These are phyloP conservation scores for Colletotrichum limetticola DNA, from an alignment of 2,329 filamentous ascomycete species.

Conservation along the genomic window DNA sequence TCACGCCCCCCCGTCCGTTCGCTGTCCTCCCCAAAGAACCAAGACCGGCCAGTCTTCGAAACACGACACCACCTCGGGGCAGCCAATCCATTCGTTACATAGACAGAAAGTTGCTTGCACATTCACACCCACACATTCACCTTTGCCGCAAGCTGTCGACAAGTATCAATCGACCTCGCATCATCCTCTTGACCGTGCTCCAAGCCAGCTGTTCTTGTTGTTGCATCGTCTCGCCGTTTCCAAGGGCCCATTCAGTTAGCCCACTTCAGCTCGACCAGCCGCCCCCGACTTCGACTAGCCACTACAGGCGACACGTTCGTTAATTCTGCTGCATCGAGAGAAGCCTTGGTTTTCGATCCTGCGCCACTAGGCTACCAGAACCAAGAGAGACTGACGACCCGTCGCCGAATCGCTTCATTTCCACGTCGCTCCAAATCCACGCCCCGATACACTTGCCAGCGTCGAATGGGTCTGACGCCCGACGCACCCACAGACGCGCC, in stretches of 20 bases:
- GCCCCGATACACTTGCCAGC: conserved; percentile 32
- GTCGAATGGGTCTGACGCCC: conserved; percentile 35
- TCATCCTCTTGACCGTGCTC: background rate
- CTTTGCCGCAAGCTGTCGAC: conserved; percentile 6
- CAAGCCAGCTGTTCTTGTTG: background rate
- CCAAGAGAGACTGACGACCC: conserved; percentile 8
- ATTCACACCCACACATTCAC: background rate
- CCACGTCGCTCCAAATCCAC: conserved; percentile 24
- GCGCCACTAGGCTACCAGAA: conserved; percentile 26
- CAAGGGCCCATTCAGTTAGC: conserved; percentile 19
- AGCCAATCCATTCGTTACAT: conserved; percentile 34
- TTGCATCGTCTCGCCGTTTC: conserved; percentile 17
- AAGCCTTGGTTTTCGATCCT: conserved; percentile 17
- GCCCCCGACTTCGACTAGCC: conserved; percentile 29
- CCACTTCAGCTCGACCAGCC: conserved; percentile 30
- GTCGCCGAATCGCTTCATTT: conserved; percentile 32
- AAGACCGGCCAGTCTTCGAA: conserved; percentile 26
- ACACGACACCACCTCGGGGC: conserved; percentile 32
- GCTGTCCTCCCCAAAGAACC: conserved; percentile 11
- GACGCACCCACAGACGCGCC: conserved; percentile 30
- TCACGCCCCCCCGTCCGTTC: conserved; percentile 25
- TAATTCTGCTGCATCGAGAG: conserved; percentile 28
- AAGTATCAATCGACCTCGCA: background rate
- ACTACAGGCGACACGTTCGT: conserved; percentile 29
- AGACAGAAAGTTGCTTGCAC: conserved; percentile 27